phyloP scores from a whole-genome alignment of 2,329 filamentous ascomycete genomes.

The Dissoconium aciculare region DNA sequence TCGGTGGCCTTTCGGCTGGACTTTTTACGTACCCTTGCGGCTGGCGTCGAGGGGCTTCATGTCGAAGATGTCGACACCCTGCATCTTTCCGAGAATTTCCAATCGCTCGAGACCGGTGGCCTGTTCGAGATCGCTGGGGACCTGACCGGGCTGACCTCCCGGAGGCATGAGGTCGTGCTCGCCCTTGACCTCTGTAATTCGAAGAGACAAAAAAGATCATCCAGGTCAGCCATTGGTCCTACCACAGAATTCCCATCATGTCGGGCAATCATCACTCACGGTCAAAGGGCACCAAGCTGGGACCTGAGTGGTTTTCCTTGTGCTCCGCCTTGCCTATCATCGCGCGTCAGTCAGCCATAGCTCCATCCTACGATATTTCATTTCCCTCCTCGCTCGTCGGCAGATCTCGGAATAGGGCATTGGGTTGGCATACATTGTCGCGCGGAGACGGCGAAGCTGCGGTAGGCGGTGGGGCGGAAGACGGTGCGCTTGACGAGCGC shows the following conservation, averaged over 20 bases:
- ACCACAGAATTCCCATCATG: no score
- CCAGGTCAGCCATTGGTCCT: neutral
- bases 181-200: slow-evolving; percentile 61
- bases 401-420: slow-evolving; percentile 8
- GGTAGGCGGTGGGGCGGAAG: slow-evolving; percentile 26
- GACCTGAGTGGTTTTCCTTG: neutral
- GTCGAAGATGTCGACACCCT: slow-evolving; percentile 94
- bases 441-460: slow-evolving; percentile 34
- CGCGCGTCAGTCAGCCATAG: neutral
- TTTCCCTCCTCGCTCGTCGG: slow-evolving; percentile 5
- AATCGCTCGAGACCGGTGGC: slow-evolving; percentile 95
- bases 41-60: slow-evolving; percentile 91
- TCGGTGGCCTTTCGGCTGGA: no score
- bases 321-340: neutral
- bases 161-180: slow-evolving; percentile 73
- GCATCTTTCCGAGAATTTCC: slow-evolving; percentile 98
- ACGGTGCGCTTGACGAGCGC: slow-evolving; percentile 33
- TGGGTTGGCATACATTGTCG: slow-evolving; percentile 31
- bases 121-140: slow-evolving; percentile 91
- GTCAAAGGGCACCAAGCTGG: no score
- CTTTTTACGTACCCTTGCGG: slow-evolving; percentile 51
- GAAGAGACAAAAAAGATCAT: no score
- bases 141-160: slow-evolving; percentile 64
- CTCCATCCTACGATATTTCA: neutral
- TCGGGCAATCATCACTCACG: neutral